Evolutionary conservation across 208 protist species (phyloP), one percentile per base, ranked within the genome.

Genomic region (Leptomonas pyrrhocoris): DNA sequence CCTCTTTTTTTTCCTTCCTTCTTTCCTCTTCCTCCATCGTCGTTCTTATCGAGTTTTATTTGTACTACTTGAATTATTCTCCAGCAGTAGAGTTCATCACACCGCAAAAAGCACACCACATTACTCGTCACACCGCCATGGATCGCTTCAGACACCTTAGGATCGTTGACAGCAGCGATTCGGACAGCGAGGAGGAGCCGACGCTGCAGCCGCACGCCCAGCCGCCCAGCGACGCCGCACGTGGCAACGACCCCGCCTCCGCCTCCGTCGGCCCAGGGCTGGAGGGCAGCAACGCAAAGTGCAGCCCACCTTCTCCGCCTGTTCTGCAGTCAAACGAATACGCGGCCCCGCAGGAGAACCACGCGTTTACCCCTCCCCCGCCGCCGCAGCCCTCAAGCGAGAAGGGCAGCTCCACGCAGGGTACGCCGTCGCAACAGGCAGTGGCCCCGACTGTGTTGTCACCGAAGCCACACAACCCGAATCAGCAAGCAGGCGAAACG

Each of bases 161-260:
- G 15, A 60, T 92, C 42, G 43, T 50, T 13, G 86, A 92, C 66
- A 92, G 86, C 50, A 83, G 88, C 71, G 86, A 65, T 5, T 43
- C 81, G 21, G 83, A 89, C 49, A 84, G 71, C 28, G 72, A 75
- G 23, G 77, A 65, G 51, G 73, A 59, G 73, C 61, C 51, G n/a
- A 59, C 45, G 8, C 42, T n/a, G 34, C 51, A 68, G 50, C 34
- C 51, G 40, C 38, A 40, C 11, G 7, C 45, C 28, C 59, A 42
- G 45, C 45, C 8, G 36, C 58, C 58, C 42, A 49, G 25, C 55
- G 43, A 60, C 36, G 30, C 25, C 21, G 25, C 45, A 16, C 15
- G 15, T 34, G 23, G 34, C 25, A 18, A 61, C 61, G 43, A 50
- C 15, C 31, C 25, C 69, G 28, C 13, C 50, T 45, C n/a, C n/a